phyloP scores from a whole-genome alignment of 352 stramenopile species.

The Globisporangium abappressorium region DNA sequence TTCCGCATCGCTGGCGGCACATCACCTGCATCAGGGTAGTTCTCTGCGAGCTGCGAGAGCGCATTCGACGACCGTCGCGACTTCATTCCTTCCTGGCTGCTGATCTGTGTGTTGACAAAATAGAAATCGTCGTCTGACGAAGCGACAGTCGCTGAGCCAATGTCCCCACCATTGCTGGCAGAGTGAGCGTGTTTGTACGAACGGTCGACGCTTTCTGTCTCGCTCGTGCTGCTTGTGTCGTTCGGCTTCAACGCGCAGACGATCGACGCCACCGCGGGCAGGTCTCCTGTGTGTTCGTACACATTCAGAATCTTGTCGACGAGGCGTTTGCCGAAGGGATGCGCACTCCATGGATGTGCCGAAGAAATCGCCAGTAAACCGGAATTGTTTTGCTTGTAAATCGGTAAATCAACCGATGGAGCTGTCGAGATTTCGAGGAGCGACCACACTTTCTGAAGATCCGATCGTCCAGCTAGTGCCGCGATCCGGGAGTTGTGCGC shows the following conservation, averaged over 20 bases:
- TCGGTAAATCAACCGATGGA: conserved; percentile 41
- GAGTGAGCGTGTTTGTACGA: conserved; percentile 5
- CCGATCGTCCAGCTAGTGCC: conserved; percentile 46
- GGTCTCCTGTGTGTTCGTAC: conserved; percentile 76
- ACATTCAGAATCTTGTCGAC: conserved; percentile 76
- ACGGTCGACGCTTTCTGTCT: neutral
- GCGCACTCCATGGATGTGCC: conserved; percentile 66
- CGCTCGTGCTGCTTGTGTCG: conserved; percentile 19
- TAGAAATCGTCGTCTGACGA: conserved; percentile 23
- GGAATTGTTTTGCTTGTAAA: conserved; percentile 32
- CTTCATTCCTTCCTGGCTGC: conserved; percentile 10
- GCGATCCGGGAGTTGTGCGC: conserved; percentile 60
- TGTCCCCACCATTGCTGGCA: neutral
- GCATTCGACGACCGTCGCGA: conserved; percentile 35
- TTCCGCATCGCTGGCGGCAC: conserved; percentile 46
- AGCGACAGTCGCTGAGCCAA: conserved; percentile 6
- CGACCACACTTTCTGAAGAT: conserved; percentile 83
- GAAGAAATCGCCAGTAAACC: conserved; percentile 32
- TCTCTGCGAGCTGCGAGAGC: conserved; percentile 24
- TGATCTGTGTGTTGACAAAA: conserved; percentile 8
- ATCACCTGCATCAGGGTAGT: conserved; percentile 30
- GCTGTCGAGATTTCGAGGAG: conserved; percentile 68
- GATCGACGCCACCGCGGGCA: conserved; percentile 75
- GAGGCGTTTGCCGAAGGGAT: conserved; percentile 75
- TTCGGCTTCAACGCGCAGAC: conserved; percentile 59